Base-by-base conservation (phyloP, 345 rosid species). In the Aquilaria malaccensis region DNA sequence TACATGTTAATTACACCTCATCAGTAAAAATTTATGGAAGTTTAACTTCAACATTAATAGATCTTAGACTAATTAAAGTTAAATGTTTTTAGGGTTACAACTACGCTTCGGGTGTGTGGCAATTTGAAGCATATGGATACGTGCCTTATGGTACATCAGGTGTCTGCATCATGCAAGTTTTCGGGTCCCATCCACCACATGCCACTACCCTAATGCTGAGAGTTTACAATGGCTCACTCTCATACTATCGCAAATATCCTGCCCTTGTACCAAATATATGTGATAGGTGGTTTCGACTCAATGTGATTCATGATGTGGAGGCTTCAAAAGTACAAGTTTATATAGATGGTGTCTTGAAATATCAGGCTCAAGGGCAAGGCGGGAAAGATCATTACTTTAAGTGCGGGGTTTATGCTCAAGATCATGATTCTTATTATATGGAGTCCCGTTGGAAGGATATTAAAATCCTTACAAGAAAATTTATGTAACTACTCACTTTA, bases 121-220 rank as follows among this genome's bases (percentile, higher is more conserved):
- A 80, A 72, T 77, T 80, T 33, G 80, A 80, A 65, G 84, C 77
- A 29, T 56, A 67, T 4, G 74, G 70, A 7, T 75, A 67, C 31
- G 74, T 80, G 50, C 78, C 82, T 0, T 15, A 32, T 0, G 78
- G 78, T 2, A 77, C 84, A 7, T 37, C 70, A 0, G 82, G 76
- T 1, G 76, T 49, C 5, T 67, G 63, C 65, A 56, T 72, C 30
- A 67, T 77, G 72, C 85, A 80, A 60, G 59, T 72, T 6, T 73
- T 75, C 32, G 75, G 82, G 5, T 74, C 76, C 3, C 46, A 43
- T 1, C 3, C 45, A 13, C 61, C 65, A 13, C 71, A 58, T 0
- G 67, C 74, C 7, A 66, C 73, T 6, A 71, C 79, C 10, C 13
- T 69, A 14, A 67, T 73, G 69, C 55, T 76, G 1, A 65, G 79